Percentiles rank a stretch among this genome's conserved stretches.
Conservation (phyloP, 495 filamentous ascomycete species). For the Monascus purpureus region DNA sequence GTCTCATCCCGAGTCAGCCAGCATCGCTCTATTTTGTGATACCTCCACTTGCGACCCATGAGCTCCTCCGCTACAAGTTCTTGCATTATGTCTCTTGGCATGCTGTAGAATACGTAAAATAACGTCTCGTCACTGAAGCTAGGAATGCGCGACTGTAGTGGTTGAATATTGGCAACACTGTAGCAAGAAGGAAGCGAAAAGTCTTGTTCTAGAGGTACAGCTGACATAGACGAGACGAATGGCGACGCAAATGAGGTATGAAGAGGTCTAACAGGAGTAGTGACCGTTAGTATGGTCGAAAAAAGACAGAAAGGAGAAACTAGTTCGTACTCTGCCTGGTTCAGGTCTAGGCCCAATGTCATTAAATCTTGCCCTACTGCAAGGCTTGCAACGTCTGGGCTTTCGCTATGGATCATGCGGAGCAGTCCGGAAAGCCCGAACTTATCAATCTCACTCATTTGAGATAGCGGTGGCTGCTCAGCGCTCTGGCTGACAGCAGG, state of each 20-base stretch:
- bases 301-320: background rate
- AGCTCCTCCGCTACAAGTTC: constrained; percentile 73
- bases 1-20: constrained; percentile 85
- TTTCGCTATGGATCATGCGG: constrained; percentile 63
- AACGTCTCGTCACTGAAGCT: constrained; percentile 85
- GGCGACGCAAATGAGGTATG: constrained; percentile 55
- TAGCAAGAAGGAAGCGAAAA: constrained; percentile 75
- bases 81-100: constrained; percentile 71
- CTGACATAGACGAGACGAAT: constrained; percentile 54
- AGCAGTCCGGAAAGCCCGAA: constrained; percentile 71
- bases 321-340: constrained; percentile 54
- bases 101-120: constrained; percentile 91
- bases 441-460: constrained; percentile 68
- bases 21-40: constrained; percentile 74
- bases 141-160: constrained; percentile 59
- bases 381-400: constrained; percentile 59
- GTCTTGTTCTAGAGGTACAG: constrained; percentile 57
- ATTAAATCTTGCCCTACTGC: constrained; percentile 69
- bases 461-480: constrained; percentile 46
- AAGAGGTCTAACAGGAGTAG: constrained; percentile 30
- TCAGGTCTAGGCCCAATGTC: constrained; percentile 64
- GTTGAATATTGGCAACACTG: constrained; percentile 72
- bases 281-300: background rate
- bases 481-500: constrained; percentile 22
- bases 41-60: constrained; percentile 77